A percentile compares a stretch with the other conserved stretches of the same genome.
Conservation (phyloP, 805 yeast species). For the Ogataea wickerhamii region DNA sequence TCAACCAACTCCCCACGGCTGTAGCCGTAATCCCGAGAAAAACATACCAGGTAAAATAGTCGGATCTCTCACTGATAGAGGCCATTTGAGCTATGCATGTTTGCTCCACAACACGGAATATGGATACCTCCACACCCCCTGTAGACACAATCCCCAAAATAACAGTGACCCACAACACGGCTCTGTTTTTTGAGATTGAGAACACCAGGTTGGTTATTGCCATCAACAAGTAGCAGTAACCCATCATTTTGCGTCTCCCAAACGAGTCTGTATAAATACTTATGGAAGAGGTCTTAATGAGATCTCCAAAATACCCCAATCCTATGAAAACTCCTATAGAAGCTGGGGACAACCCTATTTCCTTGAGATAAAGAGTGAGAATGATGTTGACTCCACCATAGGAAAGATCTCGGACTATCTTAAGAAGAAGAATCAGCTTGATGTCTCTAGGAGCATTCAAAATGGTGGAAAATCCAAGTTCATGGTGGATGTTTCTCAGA, state of each 20-base stretch:
- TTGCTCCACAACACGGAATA: conserved; percentile 56
- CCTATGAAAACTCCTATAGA: conserved; percentile 49
- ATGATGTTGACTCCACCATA: conserved; percentile 39
- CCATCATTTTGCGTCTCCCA: conserved; percentile 43
- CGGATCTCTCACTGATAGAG: conserved; percentile 41
- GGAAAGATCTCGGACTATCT: conserved; percentile 35
- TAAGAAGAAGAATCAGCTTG: conserved; percentile 30
- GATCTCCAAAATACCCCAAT: conserved; percentile 47
- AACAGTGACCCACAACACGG: conserved; percentile 36
- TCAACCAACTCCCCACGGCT: conserved; percentile 43
- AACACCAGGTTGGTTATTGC: conserved; percentile 41
- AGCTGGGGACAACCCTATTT: conserved; percentile 39
- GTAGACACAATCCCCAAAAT: conserved; percentile 54
- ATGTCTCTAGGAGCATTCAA: conserved; percentile 32
- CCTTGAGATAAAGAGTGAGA: conserved; percentile 43
- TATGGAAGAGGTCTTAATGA: conserved; percentile 43
- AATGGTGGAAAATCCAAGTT: conserved; percentile 36
- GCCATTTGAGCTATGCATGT: conserved; percentile 47
- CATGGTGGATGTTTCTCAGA: conserved; percentile 18
- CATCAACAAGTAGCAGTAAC: conserved; percentile 41
- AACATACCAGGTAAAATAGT: conserved; percentile 56
- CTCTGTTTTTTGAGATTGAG: conserved; percentile 31
- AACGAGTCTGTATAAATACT: conserved; percentile 44
- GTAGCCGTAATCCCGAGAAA: conserved; percentile 46
- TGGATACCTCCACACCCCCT: conserved; percentile 57